Conservation (phyloP, 2,329 filamentous ascomycete species). For the Aspergillus luchuensis region DNA sequence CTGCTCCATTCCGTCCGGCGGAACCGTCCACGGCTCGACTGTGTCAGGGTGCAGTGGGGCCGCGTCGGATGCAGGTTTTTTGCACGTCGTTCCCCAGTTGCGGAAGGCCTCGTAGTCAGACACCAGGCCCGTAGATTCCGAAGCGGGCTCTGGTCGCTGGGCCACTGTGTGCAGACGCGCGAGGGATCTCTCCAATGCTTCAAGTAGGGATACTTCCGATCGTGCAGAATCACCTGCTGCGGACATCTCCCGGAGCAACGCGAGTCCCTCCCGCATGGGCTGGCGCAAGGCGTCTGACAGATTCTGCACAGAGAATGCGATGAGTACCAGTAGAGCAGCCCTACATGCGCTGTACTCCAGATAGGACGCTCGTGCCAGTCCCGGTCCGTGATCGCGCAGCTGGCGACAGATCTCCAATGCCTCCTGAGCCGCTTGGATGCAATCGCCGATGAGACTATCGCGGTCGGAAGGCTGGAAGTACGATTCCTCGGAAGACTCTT, state of each 20-base stretch:
- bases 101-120: slow-evolving; percentile 24
- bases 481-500: neutral
- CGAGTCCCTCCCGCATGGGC: slow-evolving; percentile 28
- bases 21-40: neutral
- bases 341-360: slow-evolving; percentile 41
- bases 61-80: neutral
- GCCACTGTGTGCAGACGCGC: slow-evolving; percentile 18
- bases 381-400: slow-evolving; percentile 26
- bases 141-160: neutral
- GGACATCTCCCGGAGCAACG: slow-evolving; percentile 37
- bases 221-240: slow-evolving; percentile 33
- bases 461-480: neutral
- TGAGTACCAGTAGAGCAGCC: slow-evolving; percentile 36
- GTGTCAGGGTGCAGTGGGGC: neutral
- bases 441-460: slow-evolving; percentile 28
- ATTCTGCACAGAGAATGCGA: slow-evolving; percentile 35
- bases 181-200: slow-evolving; percentile 32
- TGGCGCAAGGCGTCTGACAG: slow-evolving; percentile 26
- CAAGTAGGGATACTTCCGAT: slow-evolving; percentile 36
- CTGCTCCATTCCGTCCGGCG: slow-evolving; percentile 8
- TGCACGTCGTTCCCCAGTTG: slow-evolving; percentile 21
- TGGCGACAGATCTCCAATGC: slow-evolving; percentile 29
- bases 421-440: slow-evolving; percentile 30
- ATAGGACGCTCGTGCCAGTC: slow-evolving; percentile 38
- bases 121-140: neutral